Conservation (phyloP, 768 basidiomycete species). For the Leccinum fibrillosum region DNA sequence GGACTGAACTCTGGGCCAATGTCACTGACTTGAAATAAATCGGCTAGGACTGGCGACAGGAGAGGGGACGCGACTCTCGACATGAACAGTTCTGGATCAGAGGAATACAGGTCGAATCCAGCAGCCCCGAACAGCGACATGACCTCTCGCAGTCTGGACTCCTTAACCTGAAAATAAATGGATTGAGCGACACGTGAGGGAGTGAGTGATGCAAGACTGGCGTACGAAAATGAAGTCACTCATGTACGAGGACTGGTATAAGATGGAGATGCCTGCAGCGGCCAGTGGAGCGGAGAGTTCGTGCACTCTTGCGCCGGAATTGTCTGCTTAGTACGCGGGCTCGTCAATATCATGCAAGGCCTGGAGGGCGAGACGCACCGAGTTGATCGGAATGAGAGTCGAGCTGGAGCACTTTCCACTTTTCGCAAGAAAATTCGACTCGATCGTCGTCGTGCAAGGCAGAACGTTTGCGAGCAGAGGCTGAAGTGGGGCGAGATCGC, state of each 20-base stretch:
- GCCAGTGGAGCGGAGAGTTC: conserved; percentile 76
- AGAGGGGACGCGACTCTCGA: conserved; percentile 30
- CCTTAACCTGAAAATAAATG: conserved; percentile 51
- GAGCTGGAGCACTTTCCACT: conserved; percentile 79
- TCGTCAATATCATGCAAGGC: conserved; percentile 5
- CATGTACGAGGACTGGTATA: conserved; percentile 81
- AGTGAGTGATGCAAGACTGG: conserved; percentile 2
- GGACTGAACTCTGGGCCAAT: conserved; percentile 28
- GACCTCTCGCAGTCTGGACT: conserved; percentile 59
- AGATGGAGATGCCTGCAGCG: conserved; percentile 73
- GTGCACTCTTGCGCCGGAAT: conserved; percentile 67
- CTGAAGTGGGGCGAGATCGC: conserved; percentile 41
- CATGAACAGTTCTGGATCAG: conserved; percentile 38
- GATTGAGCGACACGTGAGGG: not conserved
- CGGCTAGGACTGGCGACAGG: conserved; percentile 30
- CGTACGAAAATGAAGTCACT: conserved; percentile 80
- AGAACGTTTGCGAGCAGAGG: conserved; percentile 24
- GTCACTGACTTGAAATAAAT: conserved; percentile 29
- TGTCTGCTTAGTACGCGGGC: conserved; percentile 39
- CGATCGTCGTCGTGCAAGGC: conserved; percentile 36
- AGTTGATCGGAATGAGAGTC: conserved; percentile 73
- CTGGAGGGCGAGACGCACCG: conserved; percentile 38
- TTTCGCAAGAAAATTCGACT: conserved; percentile 68
- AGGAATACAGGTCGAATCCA: conserved; percentile 64
- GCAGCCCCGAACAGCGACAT: conserved; percentile 55